Evolutionary conservation across 352 stramenopile genomes (phyloP), one percentile per base, ranked within the genome.

Genomic region (Phytophthora idaei): DNA sequence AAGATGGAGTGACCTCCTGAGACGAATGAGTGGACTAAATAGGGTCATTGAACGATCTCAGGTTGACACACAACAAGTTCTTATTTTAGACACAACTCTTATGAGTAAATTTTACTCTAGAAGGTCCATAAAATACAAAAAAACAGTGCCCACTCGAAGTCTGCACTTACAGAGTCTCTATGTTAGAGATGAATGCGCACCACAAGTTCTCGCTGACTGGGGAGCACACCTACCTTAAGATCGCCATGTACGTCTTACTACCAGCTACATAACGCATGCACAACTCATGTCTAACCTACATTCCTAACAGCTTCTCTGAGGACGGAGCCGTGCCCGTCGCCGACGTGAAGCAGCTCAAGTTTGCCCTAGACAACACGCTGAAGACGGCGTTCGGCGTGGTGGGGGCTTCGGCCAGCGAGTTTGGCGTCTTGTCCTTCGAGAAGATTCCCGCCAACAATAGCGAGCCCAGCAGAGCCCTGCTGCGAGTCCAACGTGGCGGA

Each of bases 131-230:
- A 21, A 21, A 21, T 21, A 21, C 21, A 21, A 21, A 21, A 21
- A 21, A 21, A 21, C 21, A 21, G 21, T 21, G 21, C 21, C 21
- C 21, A 21, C 21, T 21, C 21, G 0, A 21, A 21, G 21, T 21
- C 21, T 21, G 21, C 21, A 21, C 21, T 21, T 21, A 21, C 21
- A 21, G 21, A 21, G 21, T 21, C 21, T 21, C 21, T 21, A 21
- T 1, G 21, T 21, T 21, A 52, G 48, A n/a, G 36, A 42, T 42
- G 36, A 42, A 5, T n/a, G 36, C 36, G 2, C 85, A 94, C 58
- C 80, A 89, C 80, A 94, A 94, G 76, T 92, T 94, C 69, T 86
- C 73, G 28, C 69, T 92, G 65, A 71, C 58, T 46, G 66, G 64
- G 31, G 55, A 83, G 29, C 71, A 84, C 64, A 75, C 32, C 44